Base-by-base conservation (phyloP, 306 rosid species). In the Fagus crenata region DNA sequence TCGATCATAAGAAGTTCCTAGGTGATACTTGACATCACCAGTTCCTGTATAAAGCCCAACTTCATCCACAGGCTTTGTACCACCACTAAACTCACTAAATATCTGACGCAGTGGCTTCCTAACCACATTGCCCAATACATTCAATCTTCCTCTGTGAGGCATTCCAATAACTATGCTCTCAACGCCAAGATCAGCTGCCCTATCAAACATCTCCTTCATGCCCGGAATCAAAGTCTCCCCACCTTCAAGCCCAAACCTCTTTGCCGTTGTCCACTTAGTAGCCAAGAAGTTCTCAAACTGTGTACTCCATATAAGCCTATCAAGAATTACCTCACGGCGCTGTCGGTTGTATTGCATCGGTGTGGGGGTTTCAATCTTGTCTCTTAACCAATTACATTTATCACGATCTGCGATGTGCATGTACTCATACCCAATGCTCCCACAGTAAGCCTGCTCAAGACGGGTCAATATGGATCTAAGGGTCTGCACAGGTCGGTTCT, bases 161-260 rank as follows among this genome's bases (percentile, higher is more conserved):
- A 89, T 92, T 84, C 98, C 97, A n/a, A 95, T 89, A 41, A 92
- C 98, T 54, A 95, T 89, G 86, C 95, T 95, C 91, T 95, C 98
- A 64, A 95, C 97, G 53, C 98, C 97, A 41, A 90, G 98, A 83
- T 95, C 98, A 11, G 97, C 92, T 1, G 97, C 85, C 74, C 93
- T 83, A 81, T 95, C 97, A 85, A 95, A 87, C 97, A 92, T 90
- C 84, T 90, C 96, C 84, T 92, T 92, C 97, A 95, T 90, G n/a
- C 97, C 97, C 1, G 98, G 98, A 81, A 92, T 95, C 74, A 95
- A 80, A 37, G 97, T 90, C 83, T 92, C 97, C 2, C 88, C 93
- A 51, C 97, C 98, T 83, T 95, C 98, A 84, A 92, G 97, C 69
- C 97, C 97, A 78, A 92, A 92, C 84, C 98, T 89, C 80, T 95